Evolutionary conservation across 805 yeast species (phyloP), one percentile per base, ranked within the genome.

Genomic region (Metschnikowia santaceciliae): DNA sequence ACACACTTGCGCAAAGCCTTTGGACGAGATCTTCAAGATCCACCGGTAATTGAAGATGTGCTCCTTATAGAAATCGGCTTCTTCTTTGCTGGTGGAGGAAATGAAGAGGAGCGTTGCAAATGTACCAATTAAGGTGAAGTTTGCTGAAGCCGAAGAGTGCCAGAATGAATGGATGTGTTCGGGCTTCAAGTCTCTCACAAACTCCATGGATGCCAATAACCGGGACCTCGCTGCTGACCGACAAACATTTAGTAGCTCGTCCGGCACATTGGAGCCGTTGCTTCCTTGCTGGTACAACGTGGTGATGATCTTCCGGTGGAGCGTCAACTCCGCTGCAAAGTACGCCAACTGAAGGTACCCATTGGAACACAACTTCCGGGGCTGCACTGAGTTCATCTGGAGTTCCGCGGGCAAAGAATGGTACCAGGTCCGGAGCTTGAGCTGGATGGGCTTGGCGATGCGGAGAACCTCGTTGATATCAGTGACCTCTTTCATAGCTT

Each of bases 91-190:
- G 7, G 75, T 65, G 1, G 94, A 72, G 0, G 96, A 86, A 14
- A 85, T 84, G 59, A 79, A 88, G 49, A 91, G 69, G 11, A 91
- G 72, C 0, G 95, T 84, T 0, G 96, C 96, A 75, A 91, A 91
- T 0, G 92, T 81, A 2, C 96, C 97, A 37, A 90, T 88, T 35
- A 88, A 68, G 6, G 96, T 82, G 55, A 91, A 81, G 61, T 88
- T 89, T 13, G 86, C 77, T 0, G 94, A 77, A 0, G 96, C 80
- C 1, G 90, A 81, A 1, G 90, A 81, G 67, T 88, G 94, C 97
- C 97, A 91, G 65, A 90, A 90, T 10, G 96, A 82, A 63, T 84
- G 91, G 44, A 89, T 76, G 61, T 90, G 96, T 58, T 90, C 96
- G 8, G 86, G 84, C 58, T 83, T 84, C 64, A 91, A 74, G 53